Percentiles rank a stretch among this genome's conserved stretches.
Conservation (phyloP, 1,284 basidiomycete genomes). For the Cerioporus squamosus region DNA sequence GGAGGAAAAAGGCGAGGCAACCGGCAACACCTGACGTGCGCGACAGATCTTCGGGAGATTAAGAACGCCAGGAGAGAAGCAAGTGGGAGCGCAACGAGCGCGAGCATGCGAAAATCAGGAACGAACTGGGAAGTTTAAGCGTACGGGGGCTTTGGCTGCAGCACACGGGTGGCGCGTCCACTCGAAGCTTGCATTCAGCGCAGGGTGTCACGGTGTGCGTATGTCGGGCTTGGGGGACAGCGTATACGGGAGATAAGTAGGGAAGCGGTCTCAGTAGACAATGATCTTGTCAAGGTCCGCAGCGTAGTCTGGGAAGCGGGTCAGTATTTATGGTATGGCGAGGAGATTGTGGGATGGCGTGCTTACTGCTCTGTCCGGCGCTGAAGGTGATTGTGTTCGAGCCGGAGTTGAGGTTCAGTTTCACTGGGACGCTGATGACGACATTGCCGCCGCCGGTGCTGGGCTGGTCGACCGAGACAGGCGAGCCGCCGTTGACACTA, state of each 20-base stretch:
- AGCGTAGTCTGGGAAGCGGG: slow-evolving; percentile 49
- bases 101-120: slow-evolving; percentile 15
- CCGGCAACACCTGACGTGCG: neutral
- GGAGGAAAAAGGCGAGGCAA: too few relatives aligned
- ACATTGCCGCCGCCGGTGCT: slow-evolving; percentile 57
- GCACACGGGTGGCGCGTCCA: neutral
- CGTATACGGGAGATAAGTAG: too few relatives aligned
- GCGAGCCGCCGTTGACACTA: slow-evolving; percentile 62
- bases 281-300: slow-evolving; percentile 67
- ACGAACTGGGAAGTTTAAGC: neutral
- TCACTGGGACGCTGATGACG: slow-evolving; percentile 59
- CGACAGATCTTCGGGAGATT: slow-evolving; percentile 1
- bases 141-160: too few relatives aligned
- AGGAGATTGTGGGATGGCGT: neutral
- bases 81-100: slow-evolving; percentile 6
- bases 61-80: neutral
- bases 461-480: slow-evolving; percentile 57
- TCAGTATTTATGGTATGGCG: neutral
- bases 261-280: slow-evolving; percentile 44
- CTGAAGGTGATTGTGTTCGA: slow-evolving; percentile 58
- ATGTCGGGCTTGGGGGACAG: too few relatives aligned
- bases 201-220: too few relatives aligned
- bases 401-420: slow-evolving; percentile 52
- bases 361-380: slow-evolving; percentile 54
- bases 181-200: too few relatives aligned